A percentile compares a stretch with the other conserved stretches of the same genome.
Conservation (phyloP, 2,329 filamentous ascomycete species). For the Trichoderma hamatum region DNA sequence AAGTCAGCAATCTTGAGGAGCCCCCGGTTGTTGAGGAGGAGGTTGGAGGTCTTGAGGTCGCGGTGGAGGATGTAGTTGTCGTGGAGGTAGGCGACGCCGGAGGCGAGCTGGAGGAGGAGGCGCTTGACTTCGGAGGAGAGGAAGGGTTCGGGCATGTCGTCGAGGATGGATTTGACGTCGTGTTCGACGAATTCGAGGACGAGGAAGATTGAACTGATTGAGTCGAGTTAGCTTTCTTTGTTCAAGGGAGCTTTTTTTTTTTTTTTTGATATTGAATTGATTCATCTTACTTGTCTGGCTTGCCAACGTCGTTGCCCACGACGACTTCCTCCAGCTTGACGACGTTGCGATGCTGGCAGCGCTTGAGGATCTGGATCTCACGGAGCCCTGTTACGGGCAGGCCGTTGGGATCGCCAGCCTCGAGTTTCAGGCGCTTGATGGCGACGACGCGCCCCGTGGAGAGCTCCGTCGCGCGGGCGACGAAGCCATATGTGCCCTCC, state of each 20-base stretch:
- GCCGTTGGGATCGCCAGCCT: slow-evolving; percentile 70
- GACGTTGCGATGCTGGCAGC: slow-evolving; percentile 79
- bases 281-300: slow-evolving; percentile 60
- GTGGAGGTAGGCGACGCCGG: slow-evolving; percentile 84
- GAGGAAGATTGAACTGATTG: slow-evolving; percentile 71
- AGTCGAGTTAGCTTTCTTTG: slow-evolving; percentile 24
- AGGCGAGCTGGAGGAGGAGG: slow-evolving; percentile 78
- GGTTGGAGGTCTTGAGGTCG: slow-evolving; percentile 90
- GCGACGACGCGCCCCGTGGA: slow-evolving; percentile 81
- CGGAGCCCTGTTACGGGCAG: slow-evolving; percentile 90
- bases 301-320: slow-evolving; percentile 63
- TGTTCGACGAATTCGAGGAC: slow-evolving; percentile 98
- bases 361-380: slow-evolving; percentile 88
- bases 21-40: slow-evolving; percentile 93
- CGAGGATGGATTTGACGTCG: slow-evolving; percentile 89
- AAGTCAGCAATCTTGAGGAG: slow-evolving; percentile 97
- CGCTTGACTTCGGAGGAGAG: slow-evolving; percentile 91
- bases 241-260: slow-evolving; percentile 25
- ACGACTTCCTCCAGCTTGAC: slow-evolving; percentile 84
- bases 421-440: slow-evolving; percentile 91
- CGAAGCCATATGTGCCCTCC: slow-evolving; percentile 94
- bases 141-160: slow-evolving; percentile 94
- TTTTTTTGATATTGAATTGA: background rate
- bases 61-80: slow-evolving; percentile 88
- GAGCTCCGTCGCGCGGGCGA: slow-evolving; percentile 78